Evolutionary conservation across 2,329 filamentous ascomycete genomes (phyloP), one percentile per base, ranked within the genome.

Genomic region (Apiospora hydei): DNA sequence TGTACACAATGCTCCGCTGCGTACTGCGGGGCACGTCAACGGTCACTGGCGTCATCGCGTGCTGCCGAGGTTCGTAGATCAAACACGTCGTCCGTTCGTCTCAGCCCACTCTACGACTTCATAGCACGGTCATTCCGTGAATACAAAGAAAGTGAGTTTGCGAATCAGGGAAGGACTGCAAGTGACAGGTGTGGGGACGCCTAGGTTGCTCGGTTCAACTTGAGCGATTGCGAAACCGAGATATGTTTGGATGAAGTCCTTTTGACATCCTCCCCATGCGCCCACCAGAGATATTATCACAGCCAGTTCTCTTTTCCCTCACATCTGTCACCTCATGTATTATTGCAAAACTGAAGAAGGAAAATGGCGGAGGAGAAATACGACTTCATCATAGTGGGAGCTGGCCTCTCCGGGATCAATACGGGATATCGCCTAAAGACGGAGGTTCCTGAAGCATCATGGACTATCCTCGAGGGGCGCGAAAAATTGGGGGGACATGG

Each of bases 401-500:
- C 77, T 18, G 77, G 77, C 2, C 73, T 78, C 34, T 92, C 91
- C 13, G 93, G 93, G 73, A 90, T 95, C 83, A 93, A 94, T 76
- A 86, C 91, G 26, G 68, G 89, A 2, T 93, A 95, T 77, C 88
- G 91, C 46, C 77, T 94, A 4, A 88, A 90, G 75, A 84, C 85
- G 1, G 79, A 86, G 73, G 82, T 92, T 14, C 92, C 93, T 0
- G 81, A 87, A 71, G 80, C 78, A 64, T 85, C 83, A 43, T 94
- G 91, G 77, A 86, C 88, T 13, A 88, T 96, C 34, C 85, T 95
- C 21, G 93, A 96, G 80, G 86, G 85, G 1, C 90, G 93, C 47
- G 84, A 87, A 83, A 85, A 38, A 84, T 95, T 10, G 93, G 93
- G 1, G 93, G 94, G 0, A 96, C 93, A 0, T 95, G 93, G 93